Evolutionary conservation across 805 yeast species (phyloP), one percentile per base, ranked within the genome.

Genomic region (Candida arabinofermentans): DNA sequence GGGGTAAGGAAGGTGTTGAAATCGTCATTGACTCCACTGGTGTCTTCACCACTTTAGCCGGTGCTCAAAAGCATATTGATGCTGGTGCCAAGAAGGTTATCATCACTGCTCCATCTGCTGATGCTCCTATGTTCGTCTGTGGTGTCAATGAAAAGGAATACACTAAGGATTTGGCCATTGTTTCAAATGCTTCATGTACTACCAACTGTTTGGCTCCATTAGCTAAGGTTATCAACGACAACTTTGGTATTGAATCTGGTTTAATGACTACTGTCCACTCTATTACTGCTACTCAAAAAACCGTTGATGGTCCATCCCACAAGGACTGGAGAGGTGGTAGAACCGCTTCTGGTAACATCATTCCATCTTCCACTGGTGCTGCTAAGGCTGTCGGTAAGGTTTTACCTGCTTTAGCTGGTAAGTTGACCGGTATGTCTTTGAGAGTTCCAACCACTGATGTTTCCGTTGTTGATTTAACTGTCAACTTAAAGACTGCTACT

Each of bases 261-360:
- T 77, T 88, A 65, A 88, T 88, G 96, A 88, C 96, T 71, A 88
- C 96, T 51, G 90, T 88, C 55, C 96, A 88, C 81, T 86, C 96
- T 65, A 84, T 86, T 73, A 88, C 96, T 56, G 96, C 96, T 58
- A 85, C 96, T 61, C 96, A 88, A 74, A 88, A 88, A 83, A 84
- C 95, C 50, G 96, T 88, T 54, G 96, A 88, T 69, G 96, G 96
- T 73, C 95, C 96, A 61, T 86, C 96, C 67, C 88, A 83, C 80
- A 88, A 88, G 80, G 96, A 88, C 79, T 88, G 96, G 96, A 84
- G 96, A 81, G 96, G 96, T 69, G 96, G 96, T 70, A 85, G 96
- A 77, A 84, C 96, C 59, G 96, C 96, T 66, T 83, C 91, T 50
- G 95, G 90, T 66, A 88, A 88, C 84, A 86, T 88, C 69, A 88